phyloP scores from a whole-genome alignment of 345 rosid genomes.

The Orychophragmus violaceus region DNA sequence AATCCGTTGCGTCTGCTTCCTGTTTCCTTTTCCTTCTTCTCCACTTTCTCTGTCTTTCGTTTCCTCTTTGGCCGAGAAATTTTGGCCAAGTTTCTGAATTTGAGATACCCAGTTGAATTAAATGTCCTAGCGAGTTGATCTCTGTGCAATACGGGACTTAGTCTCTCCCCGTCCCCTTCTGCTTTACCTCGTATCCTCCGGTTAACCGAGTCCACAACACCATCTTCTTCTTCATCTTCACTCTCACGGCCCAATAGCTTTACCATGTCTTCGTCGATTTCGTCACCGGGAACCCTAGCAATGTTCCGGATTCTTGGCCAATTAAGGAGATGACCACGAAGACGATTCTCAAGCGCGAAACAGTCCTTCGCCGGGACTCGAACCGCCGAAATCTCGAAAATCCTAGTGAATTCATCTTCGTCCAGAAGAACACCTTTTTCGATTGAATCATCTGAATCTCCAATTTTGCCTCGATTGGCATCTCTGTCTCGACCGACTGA shows the following conservation, averaged over 20 bases:
- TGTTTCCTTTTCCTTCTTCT: slow-evolving; percentile 25
- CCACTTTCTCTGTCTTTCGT: slow-evolving; percentile 29
- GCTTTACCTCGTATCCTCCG: slow-evolving; percentile 44
- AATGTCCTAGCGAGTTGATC: slow-evolving; percentile 58
- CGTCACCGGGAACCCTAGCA: slow-evolving; percentile 78
- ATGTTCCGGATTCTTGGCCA: slow-evolving; percentile 78
- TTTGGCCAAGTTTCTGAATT: slow-evolving; percentile 73
- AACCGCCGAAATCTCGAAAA: slow-evolving; percentile 54
- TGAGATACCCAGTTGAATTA: slow-evolving; percentile 56
- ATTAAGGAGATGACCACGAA: slow-evolving; percentile 82
- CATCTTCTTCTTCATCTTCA: neutral
- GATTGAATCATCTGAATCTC: slow-evolving; percentile 18
- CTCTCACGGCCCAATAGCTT: slow-evolving; percentile 25
- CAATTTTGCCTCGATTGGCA: slow-evolving; percentile 5
- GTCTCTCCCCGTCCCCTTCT: slow-evolving; percentile 43
- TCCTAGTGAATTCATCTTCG: slow-evolving; percentile 52
- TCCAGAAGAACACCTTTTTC: slow-evolving; percentile 32
- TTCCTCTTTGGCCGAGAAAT: slow-evolving; percentile 70
- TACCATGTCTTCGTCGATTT: slow-evolving; percentile 43
- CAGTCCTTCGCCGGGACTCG: slow-evolving; percentile 66
- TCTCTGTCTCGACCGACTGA: neutral
- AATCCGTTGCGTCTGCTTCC: slow-evolving; percentile 38
- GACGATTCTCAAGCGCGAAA: slow-evolving; percentile 58
- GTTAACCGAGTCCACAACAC: slow-evolving; percentile 30
- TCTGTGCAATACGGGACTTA: slow-evolving; percentile 56